Percentiles rank a stretch among this genome's conserved stretches.
phyloP scores from a whole-genome alignment of 2,329 filamentous ascomycete species.

The Stachybotrys elegans region DNA sequence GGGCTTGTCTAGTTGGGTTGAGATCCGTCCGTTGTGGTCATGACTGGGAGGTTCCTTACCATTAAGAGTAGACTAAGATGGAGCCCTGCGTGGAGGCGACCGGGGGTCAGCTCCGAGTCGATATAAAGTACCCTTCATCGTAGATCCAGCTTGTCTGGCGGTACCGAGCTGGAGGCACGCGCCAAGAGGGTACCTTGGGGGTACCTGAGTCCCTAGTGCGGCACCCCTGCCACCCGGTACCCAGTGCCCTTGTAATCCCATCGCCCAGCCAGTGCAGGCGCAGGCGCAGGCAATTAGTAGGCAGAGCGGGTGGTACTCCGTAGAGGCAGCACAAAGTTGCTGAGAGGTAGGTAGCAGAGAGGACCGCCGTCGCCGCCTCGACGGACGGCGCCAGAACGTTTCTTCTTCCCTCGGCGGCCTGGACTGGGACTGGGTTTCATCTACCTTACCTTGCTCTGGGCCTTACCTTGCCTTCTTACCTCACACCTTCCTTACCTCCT shows the following conservation, averaged over 20 bases:
- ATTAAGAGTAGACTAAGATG: constrained; percentile 18
- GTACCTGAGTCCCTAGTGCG: constrained; percentile 23
- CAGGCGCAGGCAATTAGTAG: too few species aligned
- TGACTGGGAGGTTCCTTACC: constrained; percentile 24
- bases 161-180: not conserved
- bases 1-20: constrained; percentile 24
- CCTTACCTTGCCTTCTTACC: too few species aligned
- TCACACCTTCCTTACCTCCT: constrained; percentile 20
- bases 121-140: constrained; percentile 22
- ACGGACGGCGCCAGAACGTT: constrained; percentile 29
- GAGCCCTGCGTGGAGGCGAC: constrained; percentile 28
- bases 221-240: constrained; percentile 29
- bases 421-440: too few species aligned
- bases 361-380: constrained; percentile 27
- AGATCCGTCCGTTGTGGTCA: constrained; percentile 28
- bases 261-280: constrained; percentile 28
- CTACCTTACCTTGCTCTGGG: too few species aligned
- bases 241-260: constrained; percentile 22
- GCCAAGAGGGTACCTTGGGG: constrained; percentile 17
- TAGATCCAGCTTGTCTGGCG: too few species aligned
- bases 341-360: too few species aligned
- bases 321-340: too few species aligned
- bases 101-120: constrained; percentile 21
- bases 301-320: too few species aligned
- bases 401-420: constrained; percentile 30